These are phyloP conservation scores for Taphrina sp. DNA, from an alignment of 1,139 yeast genomes.

Conservation along the genomic window DNA sequence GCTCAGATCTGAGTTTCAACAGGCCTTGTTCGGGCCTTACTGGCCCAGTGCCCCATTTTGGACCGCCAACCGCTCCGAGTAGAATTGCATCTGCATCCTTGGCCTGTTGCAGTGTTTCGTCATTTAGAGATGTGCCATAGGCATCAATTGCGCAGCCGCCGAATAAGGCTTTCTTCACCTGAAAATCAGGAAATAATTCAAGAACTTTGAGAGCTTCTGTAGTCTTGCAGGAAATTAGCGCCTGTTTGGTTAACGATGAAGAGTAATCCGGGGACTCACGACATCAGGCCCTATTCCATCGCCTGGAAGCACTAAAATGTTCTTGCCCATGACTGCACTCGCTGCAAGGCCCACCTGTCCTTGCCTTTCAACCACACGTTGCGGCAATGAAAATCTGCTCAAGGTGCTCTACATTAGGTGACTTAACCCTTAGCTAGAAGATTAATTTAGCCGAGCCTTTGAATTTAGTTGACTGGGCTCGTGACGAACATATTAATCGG, in stretches of 20 bases:
- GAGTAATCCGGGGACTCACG: conserved; percentile 41
- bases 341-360: too few relatives aligned
- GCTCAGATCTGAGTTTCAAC: conserved; percentile 86
- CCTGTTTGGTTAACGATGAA: background rate
- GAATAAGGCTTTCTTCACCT: conserved; percentile 68
- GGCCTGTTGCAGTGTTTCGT: conserved; percentile 78
- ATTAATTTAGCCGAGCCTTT: too few relatives aligned
- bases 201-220: conserved; percentile 89
- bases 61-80: conserved; percentile 98
- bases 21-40: conserved; percentile 98
- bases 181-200: conserved; percentile 65
- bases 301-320: conserved; percentile 85
- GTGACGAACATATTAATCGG: too few relatives aligned
- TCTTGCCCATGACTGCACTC: conserved; percentile 51
- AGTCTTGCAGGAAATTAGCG: conserved; percentile 40
- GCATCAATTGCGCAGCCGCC: conserved; percentile 99
- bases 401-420: too few relatives aligned
- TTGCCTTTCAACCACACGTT: too few relatives aligned
- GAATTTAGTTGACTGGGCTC: too few relatives aligned
- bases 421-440: too few relatives aligned
- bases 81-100: conserved; percentile 88
- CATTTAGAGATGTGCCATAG: conserved; percentile 90
- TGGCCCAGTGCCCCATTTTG: conserved; percentile 93
- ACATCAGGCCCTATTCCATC: conserved; percentile 96
- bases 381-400: too few relatives aligned